Evolutionary conservation across 192 early-diverging fungal species (phyloP).

Genomic region (Paraglomus occultum): DNA sequence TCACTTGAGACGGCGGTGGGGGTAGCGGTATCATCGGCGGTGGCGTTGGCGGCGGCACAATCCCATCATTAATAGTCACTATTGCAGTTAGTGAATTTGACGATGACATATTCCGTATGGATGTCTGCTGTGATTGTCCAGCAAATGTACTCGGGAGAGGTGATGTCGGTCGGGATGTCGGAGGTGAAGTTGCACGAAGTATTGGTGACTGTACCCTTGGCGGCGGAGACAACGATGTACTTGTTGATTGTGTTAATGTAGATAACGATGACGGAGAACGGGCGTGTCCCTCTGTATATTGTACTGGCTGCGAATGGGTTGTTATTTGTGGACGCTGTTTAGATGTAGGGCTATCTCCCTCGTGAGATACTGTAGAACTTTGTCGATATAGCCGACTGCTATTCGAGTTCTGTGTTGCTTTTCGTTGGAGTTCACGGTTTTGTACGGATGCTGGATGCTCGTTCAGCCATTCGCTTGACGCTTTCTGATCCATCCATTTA

Average conservation of each 20-base stretch:
- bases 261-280: neutral
- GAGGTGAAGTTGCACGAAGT: neutral
- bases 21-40: slow-evolving; percentile 7
- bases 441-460: slow-evolving; percentile 3
- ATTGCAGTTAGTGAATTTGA: too few relatives aligned
- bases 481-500: neutral
- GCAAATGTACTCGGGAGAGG: neutral
- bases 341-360: neutral
- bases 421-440: slow-evolving; percentile 11
- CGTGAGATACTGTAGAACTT: slow-evolving; percentile 7
- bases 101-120: neutral
- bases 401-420: neutral
- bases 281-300: neutral
- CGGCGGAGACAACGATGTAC: slow-evolving; percentile 14
- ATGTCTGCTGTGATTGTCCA: neutral
- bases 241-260: neutral
- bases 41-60: neutral
- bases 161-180: slow-evolving; percentile 10
- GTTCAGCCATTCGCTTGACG: slow-evolving; percentile 11
- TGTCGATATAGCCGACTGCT: neutral
- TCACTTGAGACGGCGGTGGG: neutral
- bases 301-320: neutral
- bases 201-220: slow-evolving; percentile 16
- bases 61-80: too few relatives aligned
- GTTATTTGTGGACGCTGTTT: neutral